These are phyloP conservation scores for Candida smagusa DNA, from an alignment of 1,139 yeast species.

Conservation along the genomic window DNA sequence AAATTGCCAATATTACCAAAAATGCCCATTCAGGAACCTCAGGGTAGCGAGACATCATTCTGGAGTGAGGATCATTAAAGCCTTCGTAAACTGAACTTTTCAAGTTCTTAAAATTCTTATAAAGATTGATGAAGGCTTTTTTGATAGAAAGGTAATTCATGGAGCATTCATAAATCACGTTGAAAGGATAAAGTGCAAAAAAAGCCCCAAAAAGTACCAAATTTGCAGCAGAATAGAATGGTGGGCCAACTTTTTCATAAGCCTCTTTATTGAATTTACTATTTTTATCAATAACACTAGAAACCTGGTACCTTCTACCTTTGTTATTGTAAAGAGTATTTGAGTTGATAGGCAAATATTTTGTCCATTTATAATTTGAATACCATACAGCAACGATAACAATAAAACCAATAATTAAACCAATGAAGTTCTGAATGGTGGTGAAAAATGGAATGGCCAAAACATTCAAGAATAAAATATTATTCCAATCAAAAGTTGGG, in stretches of 20 bases:
- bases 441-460: conserved; percentile 13
- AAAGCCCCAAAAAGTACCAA: conserved; percentile 18
- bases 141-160: conserved; percentile 7
- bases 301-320: conserved; percentile 12
- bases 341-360: conserved; percentile 15
- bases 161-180: conserved; percentile 17
- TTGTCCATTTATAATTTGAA: conserved; percentile 14
- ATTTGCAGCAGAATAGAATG: conserved; percentile 34
- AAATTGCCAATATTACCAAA: too few relatives aligned
- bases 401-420: conserved; percentile 11
- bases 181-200: conserved; percentile 42
- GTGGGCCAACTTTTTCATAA: conserved; percentile 32
- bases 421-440: conserved; percentile 11
- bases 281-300: conserved; percentile 8
- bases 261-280: conserved; percentile 13
- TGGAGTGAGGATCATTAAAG: conserved; percentile 12
- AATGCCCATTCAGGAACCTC: conserved; percentile 16
- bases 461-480: conserved; percentile 9
- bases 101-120: conserved; percentile 1
- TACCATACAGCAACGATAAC: conserved; percentile 13
- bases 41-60: conserved; percentile 11
- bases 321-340: conserved; percentile 11
- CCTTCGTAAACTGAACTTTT: conserved; percentile 8
- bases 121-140: conserved; percentile 10
- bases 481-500: conserved; percentile 18